These are phyloP conservation scores for Coprinopsis sp. DNA, from an alignment of 768 basidiomycete genomes.

Conservation along the genomic window DNA sequence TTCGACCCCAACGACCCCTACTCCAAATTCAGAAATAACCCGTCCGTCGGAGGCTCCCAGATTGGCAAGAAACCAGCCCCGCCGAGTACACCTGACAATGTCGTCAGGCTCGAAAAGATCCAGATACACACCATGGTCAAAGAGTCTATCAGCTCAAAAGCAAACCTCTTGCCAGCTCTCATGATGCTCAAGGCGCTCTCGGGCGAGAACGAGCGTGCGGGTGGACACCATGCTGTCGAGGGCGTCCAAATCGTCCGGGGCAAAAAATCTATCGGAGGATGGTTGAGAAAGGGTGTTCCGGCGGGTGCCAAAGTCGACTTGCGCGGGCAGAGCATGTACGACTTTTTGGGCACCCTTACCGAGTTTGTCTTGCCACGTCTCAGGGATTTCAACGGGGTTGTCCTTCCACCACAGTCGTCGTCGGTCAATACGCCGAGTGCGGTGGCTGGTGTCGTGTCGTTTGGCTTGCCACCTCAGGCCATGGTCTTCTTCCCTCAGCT, in stretches of 20 bases:
- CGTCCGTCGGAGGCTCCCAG: constrained; percentile 67
- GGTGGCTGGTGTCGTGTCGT: constrained; percentile 82
- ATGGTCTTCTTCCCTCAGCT: constrained; percentile 94
- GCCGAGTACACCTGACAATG: constrained; percentile 59
- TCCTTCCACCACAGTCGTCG: constrained; percentile 71
- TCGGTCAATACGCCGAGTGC: constrained; percentile 68
- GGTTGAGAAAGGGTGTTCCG: constrained; percentile 80
- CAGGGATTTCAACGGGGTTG: constrained; percentile 83
- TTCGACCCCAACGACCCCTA: constrained; percentile 82
- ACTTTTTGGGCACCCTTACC: constrained; percentile 80
- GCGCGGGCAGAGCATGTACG: constrained; percentile 90
- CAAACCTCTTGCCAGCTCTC: constrained; percentile 74
- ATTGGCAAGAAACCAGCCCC: constrained; percentile 65
- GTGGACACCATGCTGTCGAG: constrained; percentile 59
- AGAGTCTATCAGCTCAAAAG: constrained; percentile 66
- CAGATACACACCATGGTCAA: constrained; percentile 85
- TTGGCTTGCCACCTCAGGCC: constrained; percentile 80
- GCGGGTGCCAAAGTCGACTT: constrained; percentile 88
- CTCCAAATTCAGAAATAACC: constrained; percentile 70
- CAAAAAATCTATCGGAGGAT: constrained; percentile 69
- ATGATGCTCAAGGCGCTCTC: constrained; percentile 85
- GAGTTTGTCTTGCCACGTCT: constrained; percentile 95
- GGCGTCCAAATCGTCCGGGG: constrained; percentile 79
- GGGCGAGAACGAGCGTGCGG: constrained; percentile 73
- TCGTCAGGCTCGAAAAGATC: constrained; percentile 77